phyloP scores from a whole-genome alignment of 768 basidiomycete species.

The Podaxis carcinomalis region DNA sequence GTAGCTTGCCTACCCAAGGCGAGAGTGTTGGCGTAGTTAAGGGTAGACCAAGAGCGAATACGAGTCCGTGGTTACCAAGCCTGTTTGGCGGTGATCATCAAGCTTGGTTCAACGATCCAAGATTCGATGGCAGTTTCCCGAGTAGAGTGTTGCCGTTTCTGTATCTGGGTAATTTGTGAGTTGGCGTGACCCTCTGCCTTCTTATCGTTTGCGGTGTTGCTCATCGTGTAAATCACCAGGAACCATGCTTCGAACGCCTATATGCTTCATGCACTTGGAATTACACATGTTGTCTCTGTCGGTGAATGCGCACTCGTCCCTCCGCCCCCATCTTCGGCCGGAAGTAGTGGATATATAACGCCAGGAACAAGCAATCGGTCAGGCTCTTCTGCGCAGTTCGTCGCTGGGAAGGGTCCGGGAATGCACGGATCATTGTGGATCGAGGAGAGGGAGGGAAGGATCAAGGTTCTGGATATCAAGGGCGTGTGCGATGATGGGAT shows the following conservation, averaged over 20 bases:
- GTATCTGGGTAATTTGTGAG: slow-evolving; percentile 92
- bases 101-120: slow-evolving; percentile 90
- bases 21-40: slow-evolving; percentile 19
- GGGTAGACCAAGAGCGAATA: slow-evolving; percentile 65
- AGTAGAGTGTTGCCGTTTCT: slow-evolving; percentile 89
- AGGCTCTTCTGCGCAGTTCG: slow-evolving; percentile 29
- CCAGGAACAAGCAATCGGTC: slow-evolving; percentile 24
- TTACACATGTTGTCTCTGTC: slow-evolving; percentile 95
- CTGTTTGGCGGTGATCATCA: slow-evolving; percentile 67
- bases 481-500: slow-evolving; percentile 96
- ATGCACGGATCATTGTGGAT: slow-evolving; percentile 78
- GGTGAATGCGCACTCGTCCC: slow-evolving; percentile 92
- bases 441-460: slow-evolving; percentile 84
- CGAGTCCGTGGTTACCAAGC: slow-evolving; percentile 60
- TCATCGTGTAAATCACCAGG: slow-evolving; percentile 32
- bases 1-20: not conserved
- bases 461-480: slow-evolving; percentile 88
- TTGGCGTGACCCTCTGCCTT: slow-evolving; percentile 21
- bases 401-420: slow-evolving; percentile 41
- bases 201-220: not conserved
- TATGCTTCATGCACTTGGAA: slow-evolving; percentile 93
- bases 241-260: slow-evolving; percentile 93
- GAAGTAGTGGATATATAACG: slow-evolving; percentile 10
- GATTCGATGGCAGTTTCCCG: slow-evolving; percentile 96
- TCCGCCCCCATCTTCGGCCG: slow-evolving; percentile 41